A percentile compares a stretch with the other conserved stretches of the same genome.
phyloP scores from a whole-genome alignment of 108 stramenopile genomes.

The Nannochloropsis gaditana region DNA sequence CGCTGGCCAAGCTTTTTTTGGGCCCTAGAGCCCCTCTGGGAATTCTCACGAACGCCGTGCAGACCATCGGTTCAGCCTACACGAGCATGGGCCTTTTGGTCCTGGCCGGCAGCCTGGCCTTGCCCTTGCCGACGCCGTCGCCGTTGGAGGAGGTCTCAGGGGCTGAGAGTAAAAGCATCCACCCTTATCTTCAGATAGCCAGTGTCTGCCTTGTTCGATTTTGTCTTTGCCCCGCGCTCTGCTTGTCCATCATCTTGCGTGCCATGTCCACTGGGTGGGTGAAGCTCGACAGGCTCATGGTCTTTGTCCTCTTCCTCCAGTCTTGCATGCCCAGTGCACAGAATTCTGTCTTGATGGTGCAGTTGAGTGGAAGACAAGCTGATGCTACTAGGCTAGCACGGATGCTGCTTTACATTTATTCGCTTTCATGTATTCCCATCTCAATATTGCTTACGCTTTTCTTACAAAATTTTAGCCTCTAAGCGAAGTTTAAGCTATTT shows the following conservation, averaged over 20 bases:
- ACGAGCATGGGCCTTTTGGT: constrained; percentile 43
- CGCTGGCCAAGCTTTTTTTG: not conserved
- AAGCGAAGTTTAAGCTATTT: not conserved
- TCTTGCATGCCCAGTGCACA: constrained; percentile 11
- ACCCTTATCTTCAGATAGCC: not conserved
- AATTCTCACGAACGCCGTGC: constrained; percentile 28
- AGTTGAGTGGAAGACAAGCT: not conserved
- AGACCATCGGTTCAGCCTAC: constrained; percentile 32
- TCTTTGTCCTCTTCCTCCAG: not conserved
- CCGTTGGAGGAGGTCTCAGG: not conserved
- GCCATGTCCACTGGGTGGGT: not conserved
- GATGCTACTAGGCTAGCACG: not conserved
- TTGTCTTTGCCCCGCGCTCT: not conserved
- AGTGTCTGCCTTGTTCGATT: constrained; percentile 13
- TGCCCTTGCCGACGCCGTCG: constrained; percentile 1
- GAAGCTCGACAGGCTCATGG: not conserved
- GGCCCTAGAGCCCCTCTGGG: constrained; percentile 33
- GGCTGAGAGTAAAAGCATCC: constrained; percentile 15
- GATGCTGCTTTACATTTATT: not conserved
- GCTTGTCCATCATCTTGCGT: not conserved
- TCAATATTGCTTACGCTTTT: not conserved
- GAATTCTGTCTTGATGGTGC: not conserved
- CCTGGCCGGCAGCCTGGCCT: constrained; percentile 42
- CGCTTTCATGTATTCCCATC: not conserved
- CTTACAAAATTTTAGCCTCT: constrained; percentile 17